Evolutionary conservation across 169 alveolate species (phyloP), one percentile per base, ranked within the genome.

Genomic region (Fabrea salina): DNA sequence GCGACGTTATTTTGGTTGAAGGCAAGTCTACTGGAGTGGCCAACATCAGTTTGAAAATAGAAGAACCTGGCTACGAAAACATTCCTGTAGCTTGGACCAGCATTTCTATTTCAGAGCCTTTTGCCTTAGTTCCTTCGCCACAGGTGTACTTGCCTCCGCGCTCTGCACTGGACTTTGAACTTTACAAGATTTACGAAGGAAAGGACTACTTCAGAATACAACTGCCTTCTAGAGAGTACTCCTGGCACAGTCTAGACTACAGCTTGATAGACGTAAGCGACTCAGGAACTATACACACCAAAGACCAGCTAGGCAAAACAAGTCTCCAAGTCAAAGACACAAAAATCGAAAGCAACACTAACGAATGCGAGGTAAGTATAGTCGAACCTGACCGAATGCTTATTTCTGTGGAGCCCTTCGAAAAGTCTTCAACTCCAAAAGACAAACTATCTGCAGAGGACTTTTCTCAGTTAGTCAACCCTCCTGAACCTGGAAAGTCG

Each of bases 1-100:
- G 81, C 37, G 81, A 74, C 11, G 25, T 51, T 19, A 54, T 74
- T 11, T 30, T 74, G 13, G 71, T 74, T 16, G 68, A 74, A 39
- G 81, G 81, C 5, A 74, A 74, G 22, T 27, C 81, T 30, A 74
- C 72, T 2, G 81, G 81, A 32, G 49, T 74, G 8, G 68, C 81
- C 4, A 74, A 53, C 40, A 33, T 74, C 27, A 53, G 53, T 6
- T 25, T 54, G n/a, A 37, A 53, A 22, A 74, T 74, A 4, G 68
- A 53, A 8, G 81, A 74, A 40, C 81, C 81, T 19, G 81, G 81
- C 27, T 54, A 74, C 40, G 71, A 50, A 54, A 27, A 50, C 13
- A 33, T 74, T n/a, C 59, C 81, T 16, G 41, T 54, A 0, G 54
- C 81, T 35, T 74, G 71, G 58, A 54, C 71, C 0, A 13, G 30